Percentiles rank a stretch among this genome's conserved stretches.
phyloP scores from a whole-genome alignment of 345 rosid species.

The Eucalyptus paniculata region DNA sequence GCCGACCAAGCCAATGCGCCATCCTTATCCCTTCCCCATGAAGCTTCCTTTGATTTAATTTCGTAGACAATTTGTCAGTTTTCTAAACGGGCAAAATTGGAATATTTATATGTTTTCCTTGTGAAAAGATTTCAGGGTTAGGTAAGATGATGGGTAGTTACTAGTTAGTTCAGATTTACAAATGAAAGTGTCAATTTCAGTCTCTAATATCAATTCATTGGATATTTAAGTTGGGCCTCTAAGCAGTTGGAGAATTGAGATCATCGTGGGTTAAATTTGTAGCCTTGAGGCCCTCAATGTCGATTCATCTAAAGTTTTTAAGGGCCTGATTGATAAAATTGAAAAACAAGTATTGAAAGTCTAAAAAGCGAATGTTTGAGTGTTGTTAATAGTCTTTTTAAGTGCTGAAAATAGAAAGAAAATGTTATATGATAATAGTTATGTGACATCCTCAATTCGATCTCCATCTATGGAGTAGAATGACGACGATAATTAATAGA shows the following conservation, averaged over 20 bases:
- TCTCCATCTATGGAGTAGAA: too few relatives aligned
- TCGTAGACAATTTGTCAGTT: not conserved
- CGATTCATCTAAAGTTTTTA: not conserved
- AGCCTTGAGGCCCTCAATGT: not conserved
- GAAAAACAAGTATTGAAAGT: not conserved
- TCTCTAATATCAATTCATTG: not conserved
- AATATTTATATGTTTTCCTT: not conserved
- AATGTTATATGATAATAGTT: not conserved
- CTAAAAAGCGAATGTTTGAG: not conserved
- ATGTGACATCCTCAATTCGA: too few relatives aligned
- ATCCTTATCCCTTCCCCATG: not conserved
- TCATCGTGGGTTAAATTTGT: not conserved
- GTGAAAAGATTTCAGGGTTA: not conserved
- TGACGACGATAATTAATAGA: rapidly evolving
- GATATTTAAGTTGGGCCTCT: not conserved
- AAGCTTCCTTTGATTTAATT: not conserved
- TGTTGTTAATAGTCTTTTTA: not conserved
- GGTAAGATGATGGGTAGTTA: not conserved
- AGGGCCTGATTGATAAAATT: not conserved
- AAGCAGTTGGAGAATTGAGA: not conserved
- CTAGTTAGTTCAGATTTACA: not conserved
- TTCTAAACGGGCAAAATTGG: not conserved
- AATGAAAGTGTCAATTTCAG: not conserved
- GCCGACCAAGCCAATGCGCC: not conserved
- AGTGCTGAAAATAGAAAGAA: not conserved